Percentiles rank a stretch among this genome's conserved stretches.
Evolutionary conservation across 2,329 filamentous ascomycete species (phyloP).

Genomic region (Geosmithia putterillii): DNA sequence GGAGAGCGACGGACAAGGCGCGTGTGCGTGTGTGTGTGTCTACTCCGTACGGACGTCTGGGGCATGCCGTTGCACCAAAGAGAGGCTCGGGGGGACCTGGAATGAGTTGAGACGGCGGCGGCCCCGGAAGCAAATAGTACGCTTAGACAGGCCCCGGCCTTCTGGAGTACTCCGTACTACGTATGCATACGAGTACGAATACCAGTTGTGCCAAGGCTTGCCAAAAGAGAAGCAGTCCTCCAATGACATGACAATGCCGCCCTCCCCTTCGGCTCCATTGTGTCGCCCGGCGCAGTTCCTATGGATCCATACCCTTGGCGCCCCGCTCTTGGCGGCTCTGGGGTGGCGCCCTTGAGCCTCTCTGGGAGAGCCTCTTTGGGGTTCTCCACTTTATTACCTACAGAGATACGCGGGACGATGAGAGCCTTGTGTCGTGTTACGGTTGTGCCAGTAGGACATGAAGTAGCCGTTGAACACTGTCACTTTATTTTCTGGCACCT

Average conservation of each 20-base stretch:
- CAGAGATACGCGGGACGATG: neutral
- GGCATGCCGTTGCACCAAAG: too few species aligned
- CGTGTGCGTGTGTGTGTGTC: too few species aligned
- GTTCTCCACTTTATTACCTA: neutral
- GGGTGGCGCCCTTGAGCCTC: neutral
- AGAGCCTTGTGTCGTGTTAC: too few species aligned
- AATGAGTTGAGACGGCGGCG: neutral
- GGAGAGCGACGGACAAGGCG: too few species aligned
- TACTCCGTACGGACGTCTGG: too few species aligned
- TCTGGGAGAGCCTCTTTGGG: neutral
- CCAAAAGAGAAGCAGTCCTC: too few species aligned
- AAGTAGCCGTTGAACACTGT: too few species aligned
- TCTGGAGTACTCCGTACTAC: neutral
- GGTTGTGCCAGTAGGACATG: too few species aligned
- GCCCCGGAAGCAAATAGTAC: neutral
- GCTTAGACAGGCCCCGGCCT: too few species aligned
- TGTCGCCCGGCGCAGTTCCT: neutral
- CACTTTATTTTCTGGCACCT: too few species aligned
- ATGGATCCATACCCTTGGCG: neutral
- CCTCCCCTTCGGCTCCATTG: neutral
- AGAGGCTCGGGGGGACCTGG: neutral
- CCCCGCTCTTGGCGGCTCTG: neutral
- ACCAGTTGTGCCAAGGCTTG: too few species aligned
- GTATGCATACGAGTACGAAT: neutral
- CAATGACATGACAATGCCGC: neutral